Evolutionary conservation across 208 protist species (phyloP).

Genomic region (Crithidia sp.): DNA sequence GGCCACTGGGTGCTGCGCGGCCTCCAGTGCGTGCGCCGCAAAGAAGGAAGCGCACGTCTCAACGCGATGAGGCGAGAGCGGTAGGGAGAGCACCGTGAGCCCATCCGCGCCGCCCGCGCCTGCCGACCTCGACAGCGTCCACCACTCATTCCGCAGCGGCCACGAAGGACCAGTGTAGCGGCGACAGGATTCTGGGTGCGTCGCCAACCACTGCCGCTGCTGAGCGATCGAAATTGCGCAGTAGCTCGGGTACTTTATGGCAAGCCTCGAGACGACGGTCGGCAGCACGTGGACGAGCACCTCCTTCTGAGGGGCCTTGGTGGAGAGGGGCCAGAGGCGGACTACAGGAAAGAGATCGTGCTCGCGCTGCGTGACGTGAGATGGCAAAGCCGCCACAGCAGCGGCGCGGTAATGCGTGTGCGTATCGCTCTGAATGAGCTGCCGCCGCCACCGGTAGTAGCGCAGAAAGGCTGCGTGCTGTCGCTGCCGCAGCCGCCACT

Average conservation of each 20-base stretch:
- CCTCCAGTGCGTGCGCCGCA: background rate
- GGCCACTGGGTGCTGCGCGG: background rate
- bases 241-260: slow-evolving; percentile 35
- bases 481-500: slow-evolving; percentile 21
- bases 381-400: slow-evolving; percentile 33
- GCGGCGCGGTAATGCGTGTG: background rate
- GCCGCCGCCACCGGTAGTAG: slow-evolving; percentile 17
- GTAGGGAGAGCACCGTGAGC: slow-evolving; percentile 23
- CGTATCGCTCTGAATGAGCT: background rate
- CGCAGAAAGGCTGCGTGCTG: slow-evolving; percentile 27
- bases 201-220: slow-evolving; percentile 28
- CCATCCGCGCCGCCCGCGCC: background rate
- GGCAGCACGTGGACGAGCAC: slow-evolving; percentile 39
- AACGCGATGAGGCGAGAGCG: slow-evolving; percentile 22
- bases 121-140: background rate
- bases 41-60: slow-evolving; percentile 27
- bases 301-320: background rate
- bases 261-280: background rate
- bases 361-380: slow-evolving; percentile 31
- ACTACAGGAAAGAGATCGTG: slow-evolving; percentile 40
- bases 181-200: background rate
- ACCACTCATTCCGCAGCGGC: background rate
- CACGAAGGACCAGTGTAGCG: background rate
- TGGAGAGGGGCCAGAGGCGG: slow-evolving; percentile 5
- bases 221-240: slow-evolving; percentile 35